Evolutionary conservation across 495 filamentous ascomycete species (phyloP).

Genomic region (Delitschia confertaspora): DNA sequence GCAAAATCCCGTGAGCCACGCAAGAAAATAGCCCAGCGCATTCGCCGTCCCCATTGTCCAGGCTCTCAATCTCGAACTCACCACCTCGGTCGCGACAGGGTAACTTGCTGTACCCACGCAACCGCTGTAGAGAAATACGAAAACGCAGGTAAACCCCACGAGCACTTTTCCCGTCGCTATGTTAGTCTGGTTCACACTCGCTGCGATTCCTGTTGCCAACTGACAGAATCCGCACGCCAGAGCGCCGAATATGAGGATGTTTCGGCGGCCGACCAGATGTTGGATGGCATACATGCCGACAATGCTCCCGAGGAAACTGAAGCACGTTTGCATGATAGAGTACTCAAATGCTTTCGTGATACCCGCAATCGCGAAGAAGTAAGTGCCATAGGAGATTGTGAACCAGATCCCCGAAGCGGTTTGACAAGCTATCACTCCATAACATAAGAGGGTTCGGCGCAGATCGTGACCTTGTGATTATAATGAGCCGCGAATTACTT

Average conservation of each 20-base stretch:
- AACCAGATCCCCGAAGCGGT: constrained; percentile 14
- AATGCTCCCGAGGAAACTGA: constrained; percentile 19
- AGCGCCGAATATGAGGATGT: constrained; percentile 16
- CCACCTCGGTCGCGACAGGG: constrained; percentile 17
- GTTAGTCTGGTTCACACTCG: not conserved
- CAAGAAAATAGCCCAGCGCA: constrained; percentile 43
- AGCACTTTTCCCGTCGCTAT: constrained; percentile 2
- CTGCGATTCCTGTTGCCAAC: constrained; percentile 7
- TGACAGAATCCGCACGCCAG: constrained; percentile 12
- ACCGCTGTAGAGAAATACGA: constrained; percentile 18
- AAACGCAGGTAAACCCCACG: constrained; percentile 18
- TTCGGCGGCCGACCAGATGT: constrained; percentile 9
- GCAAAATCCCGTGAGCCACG: constrained; percentile 39
- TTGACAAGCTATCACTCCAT: constrained; percentile 39
- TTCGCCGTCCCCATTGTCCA: constrained; percentile 45
- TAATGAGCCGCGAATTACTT: no score
- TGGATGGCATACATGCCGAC: constrained; percentile 13
- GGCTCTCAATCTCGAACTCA: constrained; percentile 42
- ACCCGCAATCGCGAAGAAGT: constrained; percentile 17
- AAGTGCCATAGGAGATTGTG: constrained; percentile 40
- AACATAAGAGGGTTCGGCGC: constrained; percentile 53
- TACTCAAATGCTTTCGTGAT: constrained; percentile 15
- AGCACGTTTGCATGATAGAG: constrained; percentile 15
- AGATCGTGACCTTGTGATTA: constrained; percentile 45
- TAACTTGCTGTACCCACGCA: constrained; percentile 13